A percentile compares a stretch with the other conserved stretches of the same genome.
Evolutionary conservation across 805 yeast species (phyloP).

Genomic region (Alloascoidea africana): DNA sequence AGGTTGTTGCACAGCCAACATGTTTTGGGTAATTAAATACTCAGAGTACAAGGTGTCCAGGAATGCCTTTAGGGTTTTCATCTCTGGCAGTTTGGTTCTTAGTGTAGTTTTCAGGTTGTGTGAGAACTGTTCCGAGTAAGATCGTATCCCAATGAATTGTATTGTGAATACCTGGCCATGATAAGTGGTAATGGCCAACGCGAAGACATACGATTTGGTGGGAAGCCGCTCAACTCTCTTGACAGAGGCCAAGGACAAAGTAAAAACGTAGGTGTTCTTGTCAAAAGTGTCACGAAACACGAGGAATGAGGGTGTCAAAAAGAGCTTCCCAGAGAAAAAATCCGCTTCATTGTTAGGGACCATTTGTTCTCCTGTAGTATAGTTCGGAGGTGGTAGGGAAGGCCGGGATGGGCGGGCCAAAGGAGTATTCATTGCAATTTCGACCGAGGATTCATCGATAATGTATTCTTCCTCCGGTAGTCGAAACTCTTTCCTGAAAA

Average conservation of each 20-base stretch:
- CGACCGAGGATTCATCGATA: constrained; percentile 54
- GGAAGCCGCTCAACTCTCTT: constrained; percentile 81
- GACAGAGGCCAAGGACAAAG: constrained; percentile 60
- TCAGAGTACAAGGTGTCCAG: constrained; percentile 72
- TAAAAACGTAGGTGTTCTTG: constrained; percentile 48
- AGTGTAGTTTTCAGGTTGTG: constrained; percentile 45
- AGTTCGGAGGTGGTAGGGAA: background rate
- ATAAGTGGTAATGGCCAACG: constrained; percentile 55
- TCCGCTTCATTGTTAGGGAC: constrained; percentile 10
- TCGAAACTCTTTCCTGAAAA: constrained; percentile 47
- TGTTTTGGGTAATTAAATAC: constrained; percentile 31
- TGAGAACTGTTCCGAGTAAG: constrained; percentile 72
- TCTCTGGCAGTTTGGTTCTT: constrained; percentile 45
- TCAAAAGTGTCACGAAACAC: constrained; percentile 64
- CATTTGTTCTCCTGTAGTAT: constrained; percentile 1
- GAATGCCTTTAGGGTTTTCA: constrained; percentile 48
- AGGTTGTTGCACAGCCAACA: constrained; percentile 4
- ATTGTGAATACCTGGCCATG: constrained; percentile 47
- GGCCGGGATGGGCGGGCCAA: constrained; percentile 2
- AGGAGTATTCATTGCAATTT: constrained; percentile 20
- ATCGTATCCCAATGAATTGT: constrained; percentile 65
- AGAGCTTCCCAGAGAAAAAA: constrained; percentile 48
- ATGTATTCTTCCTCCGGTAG: constrained; percentile 61
- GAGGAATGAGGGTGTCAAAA: constrained; percentile 58
- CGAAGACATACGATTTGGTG: constrained; percentile 59